These are phyloP conservation scores for Cryptococcus depauperatus DNA, from an alignment of 1,284 basidiomycete species.

Conservation along the genomic window DNA sequence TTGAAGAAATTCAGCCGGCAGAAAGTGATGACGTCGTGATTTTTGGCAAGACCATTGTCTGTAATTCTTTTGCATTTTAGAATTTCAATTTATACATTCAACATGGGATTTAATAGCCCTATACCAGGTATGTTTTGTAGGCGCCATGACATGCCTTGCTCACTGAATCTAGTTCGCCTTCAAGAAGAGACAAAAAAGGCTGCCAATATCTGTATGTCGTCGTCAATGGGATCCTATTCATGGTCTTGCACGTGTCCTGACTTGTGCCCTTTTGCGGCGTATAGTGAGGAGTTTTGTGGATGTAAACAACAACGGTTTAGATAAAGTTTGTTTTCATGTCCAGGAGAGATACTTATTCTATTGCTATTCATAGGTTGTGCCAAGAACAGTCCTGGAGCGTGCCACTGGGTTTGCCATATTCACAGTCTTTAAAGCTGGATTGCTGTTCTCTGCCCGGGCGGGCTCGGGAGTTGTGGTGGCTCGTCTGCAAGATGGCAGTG, in stretches of 20 bases:
- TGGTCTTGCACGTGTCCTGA: not conserved
- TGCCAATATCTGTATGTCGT: slow-evolving; percentile 44
- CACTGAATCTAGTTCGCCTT: slow-evolving; percentile 34
- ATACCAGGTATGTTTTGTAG: slow-evolving; percentile 34
- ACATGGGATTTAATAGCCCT: slow-evolving; percentile 42
- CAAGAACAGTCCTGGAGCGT: slow-evolving; percentile 36
- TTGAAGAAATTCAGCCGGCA: no score
- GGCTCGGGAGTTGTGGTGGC: slow-evolving; percentile 91
- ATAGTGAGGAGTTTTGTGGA: slow-evolving; percentile 46
- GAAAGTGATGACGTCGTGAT: no score
- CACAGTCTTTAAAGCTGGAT: slow-evolving; percentile 52
- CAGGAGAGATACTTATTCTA: not conserved
- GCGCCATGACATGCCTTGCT: not conserved
- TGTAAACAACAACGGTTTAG: slow-evolving; percentile 43
- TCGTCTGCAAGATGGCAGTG: slow-evolving; percentile 69
- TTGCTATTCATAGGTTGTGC: slow-evolving; percentile 39
- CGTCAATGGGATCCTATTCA: not conserved
- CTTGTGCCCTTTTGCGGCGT: not conserved
- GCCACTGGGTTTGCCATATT: slow-evolving; percentile 52
- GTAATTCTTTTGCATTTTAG: no score
- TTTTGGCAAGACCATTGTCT: no score
- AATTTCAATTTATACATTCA: no score
- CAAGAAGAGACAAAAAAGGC: slow-evolving; percentile 52
- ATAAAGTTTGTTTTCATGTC: slow-evolving; percentile 33
- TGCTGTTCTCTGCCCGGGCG: slow-evolving; percentile 56